Percentiles rank a stretch among this genome's conserved stretches.
These are phyloP conservation scores for Rhynchosporium agropyri DNA, from an alignment of 2,329 filamentous ascomycete species.

Conservation along the genomic window DNA sequence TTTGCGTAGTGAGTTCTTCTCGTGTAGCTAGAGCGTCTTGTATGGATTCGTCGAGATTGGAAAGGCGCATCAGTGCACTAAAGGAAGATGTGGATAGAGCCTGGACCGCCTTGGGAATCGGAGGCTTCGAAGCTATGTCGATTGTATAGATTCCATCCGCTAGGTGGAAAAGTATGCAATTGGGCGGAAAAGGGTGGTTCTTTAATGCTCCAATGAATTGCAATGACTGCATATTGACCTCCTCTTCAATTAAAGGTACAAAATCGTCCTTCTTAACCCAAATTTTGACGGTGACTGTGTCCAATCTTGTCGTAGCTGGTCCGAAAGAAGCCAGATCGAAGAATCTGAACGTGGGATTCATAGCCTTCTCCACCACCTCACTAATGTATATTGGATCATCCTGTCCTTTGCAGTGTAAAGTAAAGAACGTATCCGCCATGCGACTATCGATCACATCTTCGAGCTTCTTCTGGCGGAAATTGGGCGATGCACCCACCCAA, in stretches of 20 bases:
- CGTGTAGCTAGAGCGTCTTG: constrained; percentile 84
- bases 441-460: constrained; percentile 71
- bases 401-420: constrained; percentile 69
- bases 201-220: constrained; percentile 77
- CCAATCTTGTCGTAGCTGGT: constrained; percentile 65
- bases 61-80: constrained; percentile 82
- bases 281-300: constrained; percentile 67
- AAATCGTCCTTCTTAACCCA: constrained; percentile 68
- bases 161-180: constrained; percentile 84
- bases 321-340: constrained; percentile 73
- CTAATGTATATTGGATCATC: constrained; percentile 86
- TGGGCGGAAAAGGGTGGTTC: constrained; percentile 73
- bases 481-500: constrained; percentile 62
- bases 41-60: constrained; percentile 86
- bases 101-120: constrained; percentile 53
- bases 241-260: constrained; percentile 71
- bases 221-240: constrained; percentile 69
- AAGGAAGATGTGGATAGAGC: constrained; percentile 73
- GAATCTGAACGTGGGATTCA: constrained; percentile 88
- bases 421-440: constrained; percentile 88
- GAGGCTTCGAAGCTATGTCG: constrained; percentile 58
- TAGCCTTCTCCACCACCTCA: constrained; percentile 76
- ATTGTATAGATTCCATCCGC: constrained; percentile 84
- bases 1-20: constrained; percentile 74
- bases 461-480: constrained; percentile 70